Evolutionary conservation across 768 basidiomycete species (phyloP).

Genomic region (Leccinum olivaceopallidum): DNA sequence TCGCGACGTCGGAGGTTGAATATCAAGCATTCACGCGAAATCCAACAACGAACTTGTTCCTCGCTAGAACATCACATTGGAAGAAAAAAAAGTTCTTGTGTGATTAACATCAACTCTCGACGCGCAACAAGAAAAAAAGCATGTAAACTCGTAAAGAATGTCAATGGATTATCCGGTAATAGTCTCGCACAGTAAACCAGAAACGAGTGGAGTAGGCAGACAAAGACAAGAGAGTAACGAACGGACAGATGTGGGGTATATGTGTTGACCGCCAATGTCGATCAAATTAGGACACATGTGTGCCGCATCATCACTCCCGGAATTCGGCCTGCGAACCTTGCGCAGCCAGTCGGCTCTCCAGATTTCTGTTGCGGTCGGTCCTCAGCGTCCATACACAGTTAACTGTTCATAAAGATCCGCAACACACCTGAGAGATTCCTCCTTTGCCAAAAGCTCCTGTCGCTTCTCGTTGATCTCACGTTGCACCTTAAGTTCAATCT

Average conservation of each 20-base stretch:
- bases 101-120: slow-evolving; percentile 29
- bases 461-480: slow-evolving; percentile 97
- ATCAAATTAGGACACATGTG: slow-evolving; percentile 23
- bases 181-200: slow-evolving; percentile 35
- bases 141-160: slow-evolving; percentile 34
- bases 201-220: slow-evolving; percentile 36
- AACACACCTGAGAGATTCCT: slow-evolving; percentile 83
- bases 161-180: slow-evolving; percentile 39
- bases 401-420: neutral
- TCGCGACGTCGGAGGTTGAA: slow-evolving; percentile 31
- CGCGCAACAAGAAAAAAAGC: slow-evolving; percentile 30
- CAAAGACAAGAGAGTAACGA: slow-evolving; percentile 40
- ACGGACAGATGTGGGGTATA: slow-evolving; percentile 37
- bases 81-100: slow-evolving; percentile 8
- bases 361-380: slow-evolving; percentile 52
- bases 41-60: slow-evolving; percentile 2
- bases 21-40: slow-evolving; percentile 12
- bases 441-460: slow-evolving; percentile 94
- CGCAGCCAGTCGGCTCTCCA: slow-evolving; percentile 88
- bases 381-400: neutral
- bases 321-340: slow-evolving; percentile 84
- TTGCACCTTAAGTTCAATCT: slow-evolving; percentile 97
- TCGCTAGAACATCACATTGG: slow-evolving; percentile 8
- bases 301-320: slow-evolving; percentile 50
- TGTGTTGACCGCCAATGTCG: slow-evolving; percentile 28